Percentiles rank a stretch among this genome's conserved stretches.
phyloP scores from a whole-genome alignment of 2,329 filamentous ascomycete genomes.

The Biscogniauxia marginata region DNA sequence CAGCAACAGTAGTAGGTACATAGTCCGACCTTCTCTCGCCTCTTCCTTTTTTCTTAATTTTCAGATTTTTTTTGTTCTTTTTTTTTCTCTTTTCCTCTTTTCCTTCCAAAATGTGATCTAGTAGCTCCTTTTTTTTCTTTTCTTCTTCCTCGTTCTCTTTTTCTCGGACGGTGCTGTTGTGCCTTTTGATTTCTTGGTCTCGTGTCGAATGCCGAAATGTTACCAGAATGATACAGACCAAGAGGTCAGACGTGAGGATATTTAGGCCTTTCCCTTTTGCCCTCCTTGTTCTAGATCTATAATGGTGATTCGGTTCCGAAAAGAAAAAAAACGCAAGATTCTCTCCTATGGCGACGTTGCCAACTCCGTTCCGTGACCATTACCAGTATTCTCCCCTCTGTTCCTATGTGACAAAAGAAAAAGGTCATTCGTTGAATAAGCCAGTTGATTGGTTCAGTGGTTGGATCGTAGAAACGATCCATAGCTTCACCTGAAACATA shows the following conservation, averaged over 20 bases:
- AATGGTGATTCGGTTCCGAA: conserved; percentile 11
- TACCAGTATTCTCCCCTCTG: not conserved
- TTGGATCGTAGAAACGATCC: not conserved
- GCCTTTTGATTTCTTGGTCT: not conserved
- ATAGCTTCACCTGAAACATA: not conserved
- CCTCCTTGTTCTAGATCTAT: conserved; percentile 22
- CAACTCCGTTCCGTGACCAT: not conserved
- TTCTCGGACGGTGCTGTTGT: conserved; percentile 3
- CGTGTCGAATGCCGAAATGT: not conserved
- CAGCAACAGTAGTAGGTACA: not conserved
- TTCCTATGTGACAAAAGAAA: not conserved
- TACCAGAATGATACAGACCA: conserved; percentile 3
- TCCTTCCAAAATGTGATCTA: not conserved
- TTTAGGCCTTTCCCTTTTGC: not conserved
- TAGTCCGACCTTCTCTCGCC: not conserved
- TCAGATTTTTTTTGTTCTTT: conserved; percentile 5
- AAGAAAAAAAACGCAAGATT: conserved; percentile 9
- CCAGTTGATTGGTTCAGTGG: not conserved
- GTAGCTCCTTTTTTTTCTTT: not conserved
- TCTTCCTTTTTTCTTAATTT: conserved; percentile 13
- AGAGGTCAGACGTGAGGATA: not conserved
- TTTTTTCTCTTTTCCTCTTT: too few species aligned
- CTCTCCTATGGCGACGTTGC: not conserved
- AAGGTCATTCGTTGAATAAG: not conserved
- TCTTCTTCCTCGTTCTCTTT: not conserved